Conservation (phyloP, 2,329 filamentous ascomycete species). For the Cordyceps militaris region DNA sequence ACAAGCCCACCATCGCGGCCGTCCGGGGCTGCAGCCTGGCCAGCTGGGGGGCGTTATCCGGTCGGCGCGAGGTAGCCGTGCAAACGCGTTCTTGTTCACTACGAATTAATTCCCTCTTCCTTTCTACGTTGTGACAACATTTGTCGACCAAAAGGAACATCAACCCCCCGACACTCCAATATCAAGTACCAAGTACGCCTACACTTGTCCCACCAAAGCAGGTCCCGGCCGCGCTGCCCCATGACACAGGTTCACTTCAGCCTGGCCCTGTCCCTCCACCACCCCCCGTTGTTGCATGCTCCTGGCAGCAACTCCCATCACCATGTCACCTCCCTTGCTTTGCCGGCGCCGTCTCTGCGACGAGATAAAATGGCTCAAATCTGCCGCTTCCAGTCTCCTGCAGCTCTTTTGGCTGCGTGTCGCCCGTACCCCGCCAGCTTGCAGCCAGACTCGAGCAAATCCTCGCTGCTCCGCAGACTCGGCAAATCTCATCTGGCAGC, state of each 20-base stretch:
- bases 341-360: neutral
- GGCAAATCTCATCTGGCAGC: neutral
- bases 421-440: neutral
- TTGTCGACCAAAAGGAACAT: no score
- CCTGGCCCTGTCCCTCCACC: neutral
- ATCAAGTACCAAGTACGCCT: no score
- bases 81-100: neutral
- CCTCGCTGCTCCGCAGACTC: neutral
- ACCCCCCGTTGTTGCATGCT: neutral
- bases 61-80: neutral
- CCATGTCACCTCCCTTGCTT: conserved; percentile 12
- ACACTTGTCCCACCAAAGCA: conserved; percentile 3
- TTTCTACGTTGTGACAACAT: neutral
- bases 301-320: neutral
- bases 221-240: neutral
- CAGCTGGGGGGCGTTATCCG: neutral
- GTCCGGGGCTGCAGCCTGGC: conserved; percentile 2
- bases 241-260: neutral
- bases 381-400: neutral
- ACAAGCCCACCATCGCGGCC: neutral
- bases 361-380: conserved; percentile 4
- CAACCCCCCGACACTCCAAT: neutral
- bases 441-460: neutral
- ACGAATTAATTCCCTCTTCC: neutral
- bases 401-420: neutral